Percentiles rank a stretch among this genome's conserved stretches.
phyloP scores from a whole-genome alignment of 805 yeast genomes.

The Pachysolen tannophilus region DNA sequence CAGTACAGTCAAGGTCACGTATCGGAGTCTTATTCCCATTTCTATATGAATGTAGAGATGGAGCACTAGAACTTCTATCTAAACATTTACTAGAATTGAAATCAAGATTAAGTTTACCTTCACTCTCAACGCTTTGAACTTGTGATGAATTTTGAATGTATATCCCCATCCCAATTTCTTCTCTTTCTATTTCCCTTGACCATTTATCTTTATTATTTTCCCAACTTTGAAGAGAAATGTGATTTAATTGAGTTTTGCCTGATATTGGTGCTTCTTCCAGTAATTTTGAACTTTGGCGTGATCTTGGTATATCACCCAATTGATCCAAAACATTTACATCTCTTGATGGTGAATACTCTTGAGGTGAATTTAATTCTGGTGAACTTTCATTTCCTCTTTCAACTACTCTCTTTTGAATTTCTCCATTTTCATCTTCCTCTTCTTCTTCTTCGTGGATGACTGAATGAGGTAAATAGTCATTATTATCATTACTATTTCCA shows the following conservation, averaged over 20 bases:
- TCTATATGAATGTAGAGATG: constrained; percentile 6
- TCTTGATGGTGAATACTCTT: background rate
- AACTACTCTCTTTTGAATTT: too few relatives aligned
- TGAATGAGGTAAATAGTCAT: background rate
- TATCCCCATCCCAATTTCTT: too few relatives aligned
- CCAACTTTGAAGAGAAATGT: constrained; percentile 8
- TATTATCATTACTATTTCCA: background rate
- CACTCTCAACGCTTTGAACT: background rate
- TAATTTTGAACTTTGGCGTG: background rate
- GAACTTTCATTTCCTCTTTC: background rate
- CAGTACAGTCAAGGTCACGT: background rate
- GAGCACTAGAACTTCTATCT: too few relatives aligned
- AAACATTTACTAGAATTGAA: background rate
- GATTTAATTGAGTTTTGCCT: background rate
- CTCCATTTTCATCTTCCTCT: too few relatives aligned
- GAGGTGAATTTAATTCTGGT: background rate
- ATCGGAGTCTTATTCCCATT: constrained; percentile 1
- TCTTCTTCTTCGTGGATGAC: too few relatives aligned
- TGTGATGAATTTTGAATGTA: background rate
- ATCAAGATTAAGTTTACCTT: background rate
- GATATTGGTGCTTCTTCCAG: background rate
- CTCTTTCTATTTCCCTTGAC: background rate
- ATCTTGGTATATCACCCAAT: background rate
- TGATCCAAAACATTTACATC: background rate
- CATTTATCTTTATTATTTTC: constrained; percentile 4